phyloP scores from a whole-genome alignment of 208 protist genomes.

The Naegleria gruberi region DNA sequence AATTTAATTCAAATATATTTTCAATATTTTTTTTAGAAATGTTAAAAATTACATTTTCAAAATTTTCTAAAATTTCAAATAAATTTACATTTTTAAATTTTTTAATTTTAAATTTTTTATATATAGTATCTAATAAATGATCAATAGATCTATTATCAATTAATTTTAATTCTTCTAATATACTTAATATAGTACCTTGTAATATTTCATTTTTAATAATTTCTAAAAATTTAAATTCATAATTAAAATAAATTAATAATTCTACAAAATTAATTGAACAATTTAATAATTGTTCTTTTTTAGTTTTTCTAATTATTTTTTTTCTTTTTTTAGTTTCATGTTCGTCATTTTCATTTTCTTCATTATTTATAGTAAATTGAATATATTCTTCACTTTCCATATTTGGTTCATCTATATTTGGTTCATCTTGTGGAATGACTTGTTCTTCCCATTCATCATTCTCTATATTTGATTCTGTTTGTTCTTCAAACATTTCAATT shows the following conservation, averaged over 20 bases:
- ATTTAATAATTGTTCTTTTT: neutral
- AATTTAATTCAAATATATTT: neutral
- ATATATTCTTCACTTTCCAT: neutral
- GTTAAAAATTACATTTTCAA: neutral
- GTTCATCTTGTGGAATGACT: too few species aligned
- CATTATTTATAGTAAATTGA: neutral
- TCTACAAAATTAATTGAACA: too few species aligned
- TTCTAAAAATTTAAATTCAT: neutral
- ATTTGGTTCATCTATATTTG: too few species aligned
- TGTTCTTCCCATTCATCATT: neutral
- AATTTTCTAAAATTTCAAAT: too few species aligned
- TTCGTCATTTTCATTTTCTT: neutral
- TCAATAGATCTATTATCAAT: neutral
- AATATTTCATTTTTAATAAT: neutral
- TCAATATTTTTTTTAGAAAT: neutral
- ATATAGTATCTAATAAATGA: neutral
- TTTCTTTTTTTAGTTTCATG: neutral
- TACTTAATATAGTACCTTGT: neutral
- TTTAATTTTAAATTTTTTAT: too few species aligned
- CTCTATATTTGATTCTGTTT: neutral
- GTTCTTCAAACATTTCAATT: neutral
- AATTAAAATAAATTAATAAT: neutral
- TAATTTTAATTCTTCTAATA: neutral
- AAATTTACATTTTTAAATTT: too few species aligned
- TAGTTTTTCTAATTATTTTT: neutral